Percentiles rank a stretch among this genome's conserved stretches.
Evolutionary conservation across 2,329 filamentous ascomycete genomes (phyloP).

Genomic region (Aspergillus sp.): DNA sequence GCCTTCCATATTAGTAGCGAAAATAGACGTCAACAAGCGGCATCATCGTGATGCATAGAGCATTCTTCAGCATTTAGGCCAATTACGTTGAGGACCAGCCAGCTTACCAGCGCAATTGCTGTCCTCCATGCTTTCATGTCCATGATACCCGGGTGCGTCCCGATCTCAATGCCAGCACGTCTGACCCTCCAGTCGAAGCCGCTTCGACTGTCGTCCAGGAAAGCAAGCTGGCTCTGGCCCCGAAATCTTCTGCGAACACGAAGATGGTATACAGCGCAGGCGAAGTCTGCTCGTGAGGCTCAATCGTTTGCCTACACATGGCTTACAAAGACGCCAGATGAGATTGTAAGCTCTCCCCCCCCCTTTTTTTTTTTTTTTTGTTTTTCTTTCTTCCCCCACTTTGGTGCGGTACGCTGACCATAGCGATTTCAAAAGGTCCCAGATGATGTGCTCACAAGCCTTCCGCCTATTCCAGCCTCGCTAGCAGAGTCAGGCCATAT

Average conservation of each 20-base stretch:
- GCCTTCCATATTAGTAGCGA: not conserved
- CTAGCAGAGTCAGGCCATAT: constrained; percentile 12
- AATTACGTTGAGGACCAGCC: not conserved
- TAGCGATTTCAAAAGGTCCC: constrained; percentile 17
- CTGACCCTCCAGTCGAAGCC: constrained; percentile 8
- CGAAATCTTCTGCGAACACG: constrained; percentile 1
- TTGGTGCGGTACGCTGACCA: not conserved
- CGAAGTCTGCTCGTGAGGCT: constrained; percentile 1
- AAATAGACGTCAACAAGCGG: not conserved
- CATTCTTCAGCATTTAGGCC: not conserved
- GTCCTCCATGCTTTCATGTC: constrained; percentile 16
- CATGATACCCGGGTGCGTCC: constrained; percentile 11
- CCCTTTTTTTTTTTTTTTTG: not conserved
- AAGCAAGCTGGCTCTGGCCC: not conserved
- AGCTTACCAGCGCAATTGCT: not conserved
- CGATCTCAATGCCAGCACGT: constrained; percentile 13
- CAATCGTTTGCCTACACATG: constrained; percentile 24
- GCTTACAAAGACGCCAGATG: constrained; percentile 25
- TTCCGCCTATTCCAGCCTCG: constrained; percentile 14
- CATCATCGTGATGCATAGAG: not conserved
- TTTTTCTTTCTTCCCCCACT: not conserved
- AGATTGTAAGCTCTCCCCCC: constrained; percentile 21
- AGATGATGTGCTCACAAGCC: constrained; percentile 23
- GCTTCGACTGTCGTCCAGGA: constrained; percentile 3
- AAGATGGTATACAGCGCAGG: constrained; percentile 15